Percentiles rank a stretch among this genome's conserved stretches.
Evolutionary conservation across 106 monocot genomes (phyloP).

Genomic region (Gastrodia elata): DNA sequence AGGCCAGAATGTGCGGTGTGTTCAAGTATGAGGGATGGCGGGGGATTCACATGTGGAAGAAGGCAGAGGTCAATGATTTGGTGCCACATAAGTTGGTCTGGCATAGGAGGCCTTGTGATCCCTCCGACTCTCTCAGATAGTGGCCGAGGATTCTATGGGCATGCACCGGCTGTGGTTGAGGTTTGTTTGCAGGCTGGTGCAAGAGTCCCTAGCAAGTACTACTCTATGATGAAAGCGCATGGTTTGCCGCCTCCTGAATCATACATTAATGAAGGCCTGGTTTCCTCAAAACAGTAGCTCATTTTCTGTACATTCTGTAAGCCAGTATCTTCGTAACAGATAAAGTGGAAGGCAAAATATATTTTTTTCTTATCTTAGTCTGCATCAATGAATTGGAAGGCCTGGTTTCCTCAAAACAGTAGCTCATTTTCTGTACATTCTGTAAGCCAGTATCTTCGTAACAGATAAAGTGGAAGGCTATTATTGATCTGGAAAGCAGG

Average conservation of each 20-base stretch:
- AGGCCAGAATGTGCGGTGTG: conserved; percentile 72
- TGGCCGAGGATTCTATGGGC: conserved; percentile 79
- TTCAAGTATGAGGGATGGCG: conserved; percentile 69
- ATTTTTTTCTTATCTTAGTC: no score
- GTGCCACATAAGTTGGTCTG: conserved; percentile 66
- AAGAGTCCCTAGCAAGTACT: conserved; percentile 55
- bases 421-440: not conserved
- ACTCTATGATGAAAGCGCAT: conserved; percentile 58
- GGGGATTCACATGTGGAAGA: conserved; percentile 69
- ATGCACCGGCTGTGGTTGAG: conserved; percentile 83
- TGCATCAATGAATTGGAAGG: no score
- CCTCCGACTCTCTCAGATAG: conserved; percentile 50
- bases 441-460: no score
- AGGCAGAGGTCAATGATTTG: conserved; percentile 64
- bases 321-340: no score
- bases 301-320: not conserved
- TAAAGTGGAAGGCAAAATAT: no score
- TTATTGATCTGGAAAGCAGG: no score
- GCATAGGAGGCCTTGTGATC: conserved; percentile 70
- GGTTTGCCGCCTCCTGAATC: conserved; percentile 29
- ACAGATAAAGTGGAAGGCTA: no score
- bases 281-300: not conserved
- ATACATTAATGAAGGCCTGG: not conserved
- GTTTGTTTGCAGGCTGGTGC: conserved; percentile 77
- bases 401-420: not conserved